Percentiles rank a stretch among this genome's conserved stretches.
These are phyloP conservation scores for Phyllosticta capitalensis DNA, from an alignment of 2,329 filamentous ascomycete species.

Conservation along the genomic window DNA sequence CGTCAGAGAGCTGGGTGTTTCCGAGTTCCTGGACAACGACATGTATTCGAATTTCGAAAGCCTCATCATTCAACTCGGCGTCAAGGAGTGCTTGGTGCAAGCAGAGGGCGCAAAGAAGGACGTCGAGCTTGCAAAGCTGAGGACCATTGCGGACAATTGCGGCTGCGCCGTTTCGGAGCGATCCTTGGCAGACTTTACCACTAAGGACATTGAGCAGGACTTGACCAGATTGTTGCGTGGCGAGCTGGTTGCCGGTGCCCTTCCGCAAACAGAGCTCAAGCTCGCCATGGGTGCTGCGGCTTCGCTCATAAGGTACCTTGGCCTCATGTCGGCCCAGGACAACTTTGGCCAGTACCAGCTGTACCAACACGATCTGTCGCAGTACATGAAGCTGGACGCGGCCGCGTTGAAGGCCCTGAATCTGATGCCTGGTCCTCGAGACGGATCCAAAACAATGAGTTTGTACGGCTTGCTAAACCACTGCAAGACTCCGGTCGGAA, in stretches of 20 bases:
- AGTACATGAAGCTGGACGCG: constrained; percentile 98
- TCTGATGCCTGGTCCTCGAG: constrained; percentile 88
- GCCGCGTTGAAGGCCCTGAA: constrained; percentile 90
- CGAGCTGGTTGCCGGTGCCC: constrained; percentile 62
- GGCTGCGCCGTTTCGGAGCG: constrained; percentile 83
- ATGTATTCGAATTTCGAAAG: constrained; percentile 97
- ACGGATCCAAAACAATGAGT: constrained; percentile 97
- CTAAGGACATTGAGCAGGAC: constrained; percentile 92
- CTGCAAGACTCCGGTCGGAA: constrained; percentile 93
- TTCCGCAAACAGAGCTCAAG: constrained; percentile 88
- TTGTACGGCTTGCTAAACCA: constrained; percentile 89
- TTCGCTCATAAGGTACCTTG: constrained; percentile 88
- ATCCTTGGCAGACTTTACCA: constrained; percentile 66
- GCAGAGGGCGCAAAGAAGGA: constrained; percentile 73
- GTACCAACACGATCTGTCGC: constrained; percentile 91
- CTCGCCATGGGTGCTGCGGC: constrained; percentile 92
- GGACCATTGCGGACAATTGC: constrained; percentile 83
- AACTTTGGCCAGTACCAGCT: constrained; percentile 97
- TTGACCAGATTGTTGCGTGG: constrained; percentile 78
- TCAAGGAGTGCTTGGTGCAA: constrained; percentile 87
- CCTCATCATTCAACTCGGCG: constrained; percentile 87
- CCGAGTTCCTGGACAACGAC: constrained; percentile 98
- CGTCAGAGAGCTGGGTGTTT: constrained; percentile 88
- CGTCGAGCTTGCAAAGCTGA: constrained; percentile 76
- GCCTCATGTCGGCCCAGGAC: constrained; percentile 77